Base-by-base conservation (phyloP, 495 filamentous ascomycete species). In the Neurospora sp. region DNA sequence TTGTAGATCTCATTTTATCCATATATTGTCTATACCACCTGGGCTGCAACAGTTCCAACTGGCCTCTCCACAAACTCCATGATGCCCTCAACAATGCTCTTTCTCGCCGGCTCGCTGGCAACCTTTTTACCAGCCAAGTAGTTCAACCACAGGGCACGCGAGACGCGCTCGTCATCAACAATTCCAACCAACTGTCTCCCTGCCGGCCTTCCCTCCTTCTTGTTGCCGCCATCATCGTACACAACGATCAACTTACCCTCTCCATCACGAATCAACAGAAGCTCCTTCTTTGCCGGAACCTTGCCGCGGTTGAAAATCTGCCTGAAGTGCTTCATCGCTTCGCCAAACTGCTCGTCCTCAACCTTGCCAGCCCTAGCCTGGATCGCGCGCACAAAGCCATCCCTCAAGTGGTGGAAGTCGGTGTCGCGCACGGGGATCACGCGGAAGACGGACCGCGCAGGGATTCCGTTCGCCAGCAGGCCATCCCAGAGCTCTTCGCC, bases 21-120 rank as follows among this genome's bases (percentile, higher is more conserved):
- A 0, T 37, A 37, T 37, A n/a, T 16, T 16, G 40, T 27, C 69
- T 75, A 82, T 74, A 83, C 74, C 18, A 96, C 91, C 81, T 91
- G 91, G 71, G 91, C 87, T 35, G 90, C 91, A 9, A 97, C 89
- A 0, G 93, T 96, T 9, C 94, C 95, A 66, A 97, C 87, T 0
- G 96, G 96, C 76, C 96, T 82, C 83, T 94, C 93, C 18, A 95
- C 94, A 83, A 98, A 89, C 72, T 88, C 89, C 87, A 97, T 90
- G 70, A 96, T 85, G 0, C 96, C 96, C 46, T 97, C 91, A 5
- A 97, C 91, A 71, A 99, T 89, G 71, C 87, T 94, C 84, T 88
- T 85, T 74, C 96, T 86, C 38, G 93, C 92, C 7, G 87, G 86
- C 76, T 97, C 93, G 78, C 93, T 96, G 5, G 94, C 93, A 11